These are phyloP conservation scores for Oenanthe sinensis DNA, from an alignment of 129 eudicot species.

Conservation along the genomic window DNA sequence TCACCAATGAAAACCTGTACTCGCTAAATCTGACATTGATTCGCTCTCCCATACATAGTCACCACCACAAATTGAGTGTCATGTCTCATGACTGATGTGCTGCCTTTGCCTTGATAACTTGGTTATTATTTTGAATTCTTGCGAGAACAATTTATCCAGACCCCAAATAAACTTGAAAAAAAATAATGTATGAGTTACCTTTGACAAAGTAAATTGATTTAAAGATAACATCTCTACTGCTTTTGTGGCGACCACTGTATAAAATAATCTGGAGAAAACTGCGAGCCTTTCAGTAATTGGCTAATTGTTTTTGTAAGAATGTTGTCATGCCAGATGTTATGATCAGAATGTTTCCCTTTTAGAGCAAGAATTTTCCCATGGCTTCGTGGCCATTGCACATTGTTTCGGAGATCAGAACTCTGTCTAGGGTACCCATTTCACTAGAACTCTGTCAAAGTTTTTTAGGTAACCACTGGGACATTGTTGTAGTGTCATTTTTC, in stretches of 20 bases:
- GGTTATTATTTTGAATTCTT: constrained; percentile 52
- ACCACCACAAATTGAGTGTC: constrained; percentile 29
- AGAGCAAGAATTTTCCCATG: neutral
- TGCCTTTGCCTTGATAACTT: constrained; percentile 52
- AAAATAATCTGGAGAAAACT: too few relatives aligned
- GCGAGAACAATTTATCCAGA: constrained; percentile 64
- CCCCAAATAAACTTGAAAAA: constrained; percentile 18
- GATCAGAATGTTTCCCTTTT: neutral
- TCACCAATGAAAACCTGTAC: constrained; percentile 52
- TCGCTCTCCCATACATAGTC: constrained; percentile 14
- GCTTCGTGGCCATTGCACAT: too few relatives aligned
- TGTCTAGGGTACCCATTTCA: neutral
- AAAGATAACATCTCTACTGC: neutral
- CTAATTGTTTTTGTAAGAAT: neutral
- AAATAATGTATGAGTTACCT: too few relatives aligned
- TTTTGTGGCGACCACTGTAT: too few relatives aligned
- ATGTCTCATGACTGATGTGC: constrained; percentile 24
- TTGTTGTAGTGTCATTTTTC: too few relatives aligned
- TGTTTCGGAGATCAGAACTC: neutral
- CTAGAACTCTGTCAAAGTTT: too few relatives aligned
- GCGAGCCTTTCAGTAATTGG: neutral
- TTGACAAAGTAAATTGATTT: too few relatives aligned
- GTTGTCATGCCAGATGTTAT: too few relatives aligned
- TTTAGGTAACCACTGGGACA: too few relatives aligned
- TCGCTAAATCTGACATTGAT: constrained; percentile 12